Evolutionary conservation across 2,329 filamentous ascomycete genomes (phyloP).

Genomic region (Aspergillus japonicus): DNA sequence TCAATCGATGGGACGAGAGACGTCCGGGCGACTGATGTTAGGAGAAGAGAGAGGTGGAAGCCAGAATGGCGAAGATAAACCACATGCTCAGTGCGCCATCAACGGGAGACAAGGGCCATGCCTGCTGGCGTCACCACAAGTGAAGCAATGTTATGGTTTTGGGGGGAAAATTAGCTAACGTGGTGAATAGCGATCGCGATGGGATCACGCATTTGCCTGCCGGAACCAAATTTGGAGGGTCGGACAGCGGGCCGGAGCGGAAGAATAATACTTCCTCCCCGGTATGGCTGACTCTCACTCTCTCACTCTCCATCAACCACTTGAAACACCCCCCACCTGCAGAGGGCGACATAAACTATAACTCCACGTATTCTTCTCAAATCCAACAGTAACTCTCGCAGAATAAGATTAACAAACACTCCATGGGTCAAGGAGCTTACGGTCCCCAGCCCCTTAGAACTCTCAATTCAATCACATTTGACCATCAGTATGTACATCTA

Average conservation of each 20-base stretch:
- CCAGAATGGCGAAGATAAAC: conserved; percentile 14
- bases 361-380: no score
- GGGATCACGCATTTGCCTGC: conserved; percentile 3
- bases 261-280: conserved; percentile 13
- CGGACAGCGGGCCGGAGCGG: conserved; percentile 19
- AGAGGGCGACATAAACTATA: no score
- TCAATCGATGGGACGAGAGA: conserved; percentile 1
- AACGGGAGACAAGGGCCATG: conserved; percentile 11
- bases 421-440: no score
- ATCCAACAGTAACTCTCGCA: no score
- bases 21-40: conserved; percentile 1
- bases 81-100: conserved; percentile 23
- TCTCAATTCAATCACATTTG: no score
- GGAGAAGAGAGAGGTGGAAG: conserved; percentile 5
- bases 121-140: conserved; percentile 54
- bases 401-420: no score
- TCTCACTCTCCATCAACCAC: neutral
- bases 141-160: conserved; percentile 53
- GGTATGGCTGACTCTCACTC: neutral
- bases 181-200: conserved; percentile 2
- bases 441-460: no score
- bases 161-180: conserved; percentile 57
- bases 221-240: conserved; percentile 17
- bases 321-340: no score
- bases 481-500: no score